Percentiles rank a stretch among this genome's conserved stretches.
These are phyloP conservation scores for Phytophthora citricola DNA, from an alignment of 352 stramenopile genomes.

Conservation along the genomic window DNA sequence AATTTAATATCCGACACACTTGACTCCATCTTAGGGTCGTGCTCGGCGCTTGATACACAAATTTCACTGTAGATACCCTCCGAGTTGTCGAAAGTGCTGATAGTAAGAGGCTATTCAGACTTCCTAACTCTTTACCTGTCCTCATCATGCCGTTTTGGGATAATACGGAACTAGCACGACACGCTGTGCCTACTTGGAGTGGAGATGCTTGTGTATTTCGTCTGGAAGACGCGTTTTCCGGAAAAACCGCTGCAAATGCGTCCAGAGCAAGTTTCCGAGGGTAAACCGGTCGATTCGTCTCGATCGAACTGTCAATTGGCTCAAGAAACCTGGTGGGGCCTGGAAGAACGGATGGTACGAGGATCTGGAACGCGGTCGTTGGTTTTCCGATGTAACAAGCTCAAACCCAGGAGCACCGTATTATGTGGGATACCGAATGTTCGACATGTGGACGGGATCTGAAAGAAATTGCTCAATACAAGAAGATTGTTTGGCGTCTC, in stretches of 20 bases:
- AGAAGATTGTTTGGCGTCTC: neutral
- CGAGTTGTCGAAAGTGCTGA: neutral
- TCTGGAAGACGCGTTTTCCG: neutral
- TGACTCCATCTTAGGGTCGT: neutral
- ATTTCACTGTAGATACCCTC: neutral
- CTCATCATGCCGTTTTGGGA: neutral
- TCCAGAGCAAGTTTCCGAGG: neutral
- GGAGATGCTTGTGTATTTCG: neutral
- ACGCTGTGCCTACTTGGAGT: neutral
- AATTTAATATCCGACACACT: neutral
- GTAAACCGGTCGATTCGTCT: neutral
- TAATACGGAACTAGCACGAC: neutral
- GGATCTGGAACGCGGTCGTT: neutral
- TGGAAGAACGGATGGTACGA: neutral
- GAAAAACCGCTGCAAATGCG: neutral
- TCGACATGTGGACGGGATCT: neutral
- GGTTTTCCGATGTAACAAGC: neutral
- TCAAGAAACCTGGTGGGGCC: neutral
- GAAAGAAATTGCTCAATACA: neutral
- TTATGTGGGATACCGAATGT: neutral
- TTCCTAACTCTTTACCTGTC: neutral
- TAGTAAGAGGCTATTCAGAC: neutral
- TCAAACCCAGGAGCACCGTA: neutral
- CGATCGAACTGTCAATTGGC: neutral
- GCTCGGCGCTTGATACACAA: neutral